Base-by-base conservation (phyloP, 129 eudicot species). In the Tagetes patula region DNA sequence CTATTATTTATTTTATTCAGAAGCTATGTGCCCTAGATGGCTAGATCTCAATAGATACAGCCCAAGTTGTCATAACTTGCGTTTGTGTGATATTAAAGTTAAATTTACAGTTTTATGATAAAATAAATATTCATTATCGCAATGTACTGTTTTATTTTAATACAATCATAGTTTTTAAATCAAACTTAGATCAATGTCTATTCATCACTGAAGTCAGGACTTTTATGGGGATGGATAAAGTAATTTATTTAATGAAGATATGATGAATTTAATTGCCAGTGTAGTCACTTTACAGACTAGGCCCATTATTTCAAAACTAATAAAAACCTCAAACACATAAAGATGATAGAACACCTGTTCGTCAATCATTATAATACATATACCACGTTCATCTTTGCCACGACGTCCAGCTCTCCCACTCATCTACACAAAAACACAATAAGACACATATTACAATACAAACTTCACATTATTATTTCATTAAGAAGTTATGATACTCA, bases 381-480 rank as follows among this genome's bases (percentile, higher is more conserved):
- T 90, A 49, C 99, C 99, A 27, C 99, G 93, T 73, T 91, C 97
- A 85, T 95, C 99, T 84, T 95, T 95, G 33, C 99, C 99, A 76
- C 99, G 96, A 30, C 99, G 97, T 63, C 99, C 99, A 71, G 99
- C 99, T 84, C 99, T 85, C 55, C 99, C 99, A 80, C 99, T 95
- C 99, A 95, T 95, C 99, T 95, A 70, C 55, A 63, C 55, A 63
- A 13, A 11, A 32, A 27, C 67, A 77, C 45, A 48, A 64, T 14
- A 48, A 80, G 41, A 81, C 20, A 82, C 61, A 30, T 34, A 74
- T 46, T 59, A 42, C 37, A 77, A 70, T 49, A 14, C 54, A 45
- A 46, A 55, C 2, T 47, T 7, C 45, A 77, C 54, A 71, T 60
- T 30, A 13, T 3, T 73, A 47, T 13, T 5, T n/a, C 40, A 45